Percentiles rank a stretch among this genome's conserved stretches.
These are phyloP conservation scores for Biscogniauxia sp. DNA, from an alignment of 2,329 filamentous ascomycete species.

Conservation along the genomic window DNA sequence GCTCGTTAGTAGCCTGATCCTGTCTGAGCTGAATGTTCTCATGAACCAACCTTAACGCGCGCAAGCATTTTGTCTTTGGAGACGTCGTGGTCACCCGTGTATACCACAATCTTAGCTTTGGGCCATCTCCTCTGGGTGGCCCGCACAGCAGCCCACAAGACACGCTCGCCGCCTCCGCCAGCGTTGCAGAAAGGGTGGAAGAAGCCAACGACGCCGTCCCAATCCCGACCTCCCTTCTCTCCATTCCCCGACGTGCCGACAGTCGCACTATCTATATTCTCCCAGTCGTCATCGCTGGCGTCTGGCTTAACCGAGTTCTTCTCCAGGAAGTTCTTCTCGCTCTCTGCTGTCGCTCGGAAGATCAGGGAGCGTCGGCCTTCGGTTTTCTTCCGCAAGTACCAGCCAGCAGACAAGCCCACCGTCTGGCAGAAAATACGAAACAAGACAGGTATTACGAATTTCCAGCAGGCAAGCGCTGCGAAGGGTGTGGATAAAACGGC, in stretches of 20 bases:
- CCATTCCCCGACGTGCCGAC: conserved; percentile 35
- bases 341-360: conserved; percentile 48
- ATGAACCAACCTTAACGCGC: conserved; percentile 63
- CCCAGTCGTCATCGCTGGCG: conserved; percentile 62
- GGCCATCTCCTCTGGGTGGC: conserved; percentile 89
- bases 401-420: conserved; percentile 51
- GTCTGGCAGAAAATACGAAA: conserved; percentile 38
- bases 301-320: conserved; percentile 33
- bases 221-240: conserved; percentile 54
- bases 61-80: conserved; percentile 76
- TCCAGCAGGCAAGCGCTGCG: conserved; percentile 28
- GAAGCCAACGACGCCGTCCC: conserved; percentile 87
- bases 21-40: not conserved
- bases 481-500: conserved; percentile 31
- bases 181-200: conserved; percentile 99
- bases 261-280: conserved; percentile 58
- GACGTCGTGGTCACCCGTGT: conserved; percentile 91
- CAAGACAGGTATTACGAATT: conserved; percentile 30
- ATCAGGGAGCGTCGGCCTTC: conserved; percentile 60
- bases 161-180: conserved; percentile 90
- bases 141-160: conserved; percentile 92
- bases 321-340: conserved; percentile 36
- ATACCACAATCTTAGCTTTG: conserved; percentile 84
- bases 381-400: conserved; percentile 61
- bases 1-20: conserved; percentile 4